Evolutionary conservation across 768 basidiomycete genomes (phyloP), one percentile per base, ranked within the genome.

Genomic region (Suillus luteus): DNA sequence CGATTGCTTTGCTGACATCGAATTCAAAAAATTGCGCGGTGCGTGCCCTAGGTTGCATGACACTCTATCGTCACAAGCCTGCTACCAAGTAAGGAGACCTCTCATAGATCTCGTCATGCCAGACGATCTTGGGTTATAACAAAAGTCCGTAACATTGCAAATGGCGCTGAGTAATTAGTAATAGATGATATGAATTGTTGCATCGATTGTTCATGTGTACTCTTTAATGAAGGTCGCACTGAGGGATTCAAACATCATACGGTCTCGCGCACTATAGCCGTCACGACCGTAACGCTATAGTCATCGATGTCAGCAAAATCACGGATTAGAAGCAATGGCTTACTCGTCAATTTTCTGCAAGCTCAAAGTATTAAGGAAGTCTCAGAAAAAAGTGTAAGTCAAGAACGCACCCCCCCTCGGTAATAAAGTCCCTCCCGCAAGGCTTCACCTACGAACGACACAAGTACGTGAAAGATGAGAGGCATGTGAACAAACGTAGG

Each of bases 291-390:
- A 14, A 91, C 89, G 69, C 91, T 92, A 62, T 6, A 54, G 63
- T 22, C 27, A 46, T 15, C 31, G 62, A 40, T 72, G 46, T 72
- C 40, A 76, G 62, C 58, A 48, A 31, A 41, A 22, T 49, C 59
- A 17, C 10, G 62, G 14, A 31, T 51, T 59, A 35, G n/a, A 60
- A 54, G 24, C 31, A 49, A n/a, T 33, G 11, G 77, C 90, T 75
- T 68, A 92, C 91, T 93, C 92, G 67, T 93, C 91, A 55, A 86
- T 73, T 86, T 93, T 93, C 91, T 93, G 60, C 38, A 60, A 1
- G 44, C 27, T 60, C 66, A 17, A 61, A 55, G 24, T 24, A 31
- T 8, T 9, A 60, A 70, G 55, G 48, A 41, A 66, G 33, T 55
- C 49, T 2, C 40, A 59, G 51, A 44, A 65, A 48, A 43, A 68